Evolutionary conservation across 106 monocot species (phyloP).

Genomic region (Dendrobium catenatum): DNA sequence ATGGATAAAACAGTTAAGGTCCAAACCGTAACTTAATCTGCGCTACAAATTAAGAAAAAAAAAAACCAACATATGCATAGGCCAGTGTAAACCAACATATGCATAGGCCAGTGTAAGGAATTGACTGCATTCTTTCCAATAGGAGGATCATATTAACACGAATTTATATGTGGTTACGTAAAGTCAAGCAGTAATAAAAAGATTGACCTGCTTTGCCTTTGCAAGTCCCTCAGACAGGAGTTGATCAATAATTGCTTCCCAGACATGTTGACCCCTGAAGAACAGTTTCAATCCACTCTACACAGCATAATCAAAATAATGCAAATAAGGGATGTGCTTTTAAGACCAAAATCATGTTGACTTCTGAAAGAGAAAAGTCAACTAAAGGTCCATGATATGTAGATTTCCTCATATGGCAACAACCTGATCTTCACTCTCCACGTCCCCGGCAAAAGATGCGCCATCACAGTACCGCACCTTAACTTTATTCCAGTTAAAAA

Average conservation of each 20-base stretch:
- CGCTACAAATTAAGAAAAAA: neutral
- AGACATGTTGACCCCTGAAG: constrained; percentile 81
- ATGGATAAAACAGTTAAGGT: neutral
- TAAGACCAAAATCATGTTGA: neutral
- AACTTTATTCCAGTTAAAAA: constrained; percentile 96
- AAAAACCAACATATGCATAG: neutral
- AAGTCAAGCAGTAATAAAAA: constrained; percentile 5
- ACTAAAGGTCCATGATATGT: neutral
- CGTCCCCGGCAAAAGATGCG: constrained; percentile 72
- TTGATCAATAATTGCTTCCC: constrained; percentile 76
- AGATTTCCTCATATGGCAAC: neutral
- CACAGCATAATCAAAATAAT: constrained; percentile 1
- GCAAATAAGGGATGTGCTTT: neutral
- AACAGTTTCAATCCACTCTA: constrained; percentile 58
- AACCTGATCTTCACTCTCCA: constrained; percentile 42
- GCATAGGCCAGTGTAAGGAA: neutral
- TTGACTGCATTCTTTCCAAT: neutral
- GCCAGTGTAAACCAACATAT: neutral
- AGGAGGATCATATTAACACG: neutral
- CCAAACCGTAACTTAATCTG: neutral
- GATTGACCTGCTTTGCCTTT: constrained; percentile 71
- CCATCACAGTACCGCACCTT: constrained; percentile 93
- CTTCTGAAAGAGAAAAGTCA: neutral
- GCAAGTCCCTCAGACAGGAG: constrained; percentile 59
- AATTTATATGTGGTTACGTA: neutral